Evolutionary conservation across 768 basidiomycete species (phyloP), one percentile per base, ranked within the genome.

Genomic region (Termitomyces sp.): DNA sequence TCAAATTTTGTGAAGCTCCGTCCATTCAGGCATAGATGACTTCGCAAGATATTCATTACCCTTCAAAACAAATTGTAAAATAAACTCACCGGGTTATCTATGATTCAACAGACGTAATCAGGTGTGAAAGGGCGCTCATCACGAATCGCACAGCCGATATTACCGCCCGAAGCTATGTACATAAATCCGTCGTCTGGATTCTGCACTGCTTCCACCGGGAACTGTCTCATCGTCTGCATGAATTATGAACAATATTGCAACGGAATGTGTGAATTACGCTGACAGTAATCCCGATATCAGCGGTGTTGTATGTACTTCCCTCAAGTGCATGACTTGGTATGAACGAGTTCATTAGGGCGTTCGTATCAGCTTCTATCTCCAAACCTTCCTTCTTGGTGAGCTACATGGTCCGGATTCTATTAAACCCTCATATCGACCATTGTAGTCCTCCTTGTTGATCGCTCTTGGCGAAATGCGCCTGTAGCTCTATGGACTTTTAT

Each of bases 401-500:
- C 52, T 45, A 43, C 10, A 24, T 49, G 4, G 33, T n/a, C 20
- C 38, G 36, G n/a, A 35, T 16, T 6, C 26, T 43, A 32, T 24
- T 11, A 58, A 14, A 43, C 26, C 7, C 8, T 55, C 33, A 54
- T 41, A 14, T 16, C 11, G 16, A 26, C 10, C 22, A 28, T 35
- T 35, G 9, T 55, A 74, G 75, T 74, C n/a, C 64, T 73, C 22
- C 68, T 76, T 32, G 76, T 74, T 20, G 72, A 77, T 59, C 70
- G 76, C 36, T 75, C 74, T 16, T 74, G 72, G 72, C 64, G 69
- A 60, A 72, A 71, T 56, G 76, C 76, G 20, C 71, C 74, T 4
- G 67, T 66, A 53, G 69, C 75, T 0, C 55, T 79, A 8, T 79
- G 76, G 74, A 75, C 76, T n/a, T 75, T 76, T 46, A 74, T 73